Evolutionary conservation across 129 eudicot species (phyloP).

Genomic region (Apium graveolens): DNA sequence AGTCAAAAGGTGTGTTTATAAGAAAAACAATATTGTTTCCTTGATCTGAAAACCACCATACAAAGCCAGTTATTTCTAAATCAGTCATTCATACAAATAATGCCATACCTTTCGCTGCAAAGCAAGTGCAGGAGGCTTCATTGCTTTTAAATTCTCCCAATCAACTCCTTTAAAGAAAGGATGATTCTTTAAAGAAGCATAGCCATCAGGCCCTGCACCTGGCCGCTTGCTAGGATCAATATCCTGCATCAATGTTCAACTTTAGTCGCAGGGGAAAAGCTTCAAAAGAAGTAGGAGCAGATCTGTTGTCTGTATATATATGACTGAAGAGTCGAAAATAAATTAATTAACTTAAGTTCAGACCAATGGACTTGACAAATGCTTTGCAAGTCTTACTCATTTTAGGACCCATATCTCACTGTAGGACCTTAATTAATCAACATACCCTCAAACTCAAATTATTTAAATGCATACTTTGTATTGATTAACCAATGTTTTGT

Average conservation of each 20-base stretch:
- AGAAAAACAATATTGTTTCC: not conserved
- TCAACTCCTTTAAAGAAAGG: slow-evolving; percentile 74
- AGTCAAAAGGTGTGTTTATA: slow-evolving; percentile 6
- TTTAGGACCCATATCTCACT: too few species aligned
- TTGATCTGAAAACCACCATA: not conserved
- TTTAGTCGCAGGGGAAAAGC: slow-evolving; percentile 1
- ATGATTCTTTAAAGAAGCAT: slow-evolving; percentile 64
- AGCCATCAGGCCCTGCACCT: slow-evolving; percentile 93
- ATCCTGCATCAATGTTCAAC: slow-evolving; percentile 39
- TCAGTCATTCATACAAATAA: not conserved
- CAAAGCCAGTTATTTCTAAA: not conserved
- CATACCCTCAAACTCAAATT: too few species aligned
- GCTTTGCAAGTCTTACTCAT: not conserved
- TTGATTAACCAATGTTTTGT: too few species aligned
- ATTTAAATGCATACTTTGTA: too few species aligned
- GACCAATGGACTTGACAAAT: not conserved
- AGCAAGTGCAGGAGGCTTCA: slow-evolving; percentile 66
- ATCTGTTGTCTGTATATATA: not conserved
- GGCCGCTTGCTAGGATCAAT: slow-evolving; percentile 80
- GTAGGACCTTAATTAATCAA: too few species aligned
- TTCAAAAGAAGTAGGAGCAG: not conserved
- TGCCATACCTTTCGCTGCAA: slow-evolving; percentile 42
- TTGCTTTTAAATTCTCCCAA: slow-evolving; percentile 61
- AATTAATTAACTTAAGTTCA: not conserved
- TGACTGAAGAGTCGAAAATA: not conserved